Conservation (phyloP, 164 flowering plant species). For the Cinnamomum micranthum region DNA sequence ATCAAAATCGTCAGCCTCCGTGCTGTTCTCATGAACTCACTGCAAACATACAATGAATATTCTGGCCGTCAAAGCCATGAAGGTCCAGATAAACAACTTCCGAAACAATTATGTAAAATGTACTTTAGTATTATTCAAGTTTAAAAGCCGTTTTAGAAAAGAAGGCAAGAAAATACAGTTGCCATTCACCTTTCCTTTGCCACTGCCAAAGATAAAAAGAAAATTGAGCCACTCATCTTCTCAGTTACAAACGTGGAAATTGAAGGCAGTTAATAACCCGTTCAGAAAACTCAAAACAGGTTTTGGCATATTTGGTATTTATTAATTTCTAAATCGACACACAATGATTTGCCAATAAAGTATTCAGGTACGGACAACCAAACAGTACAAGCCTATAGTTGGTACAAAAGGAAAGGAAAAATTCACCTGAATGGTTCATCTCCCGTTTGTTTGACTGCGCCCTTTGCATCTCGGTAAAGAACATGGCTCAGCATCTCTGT, state of each 20-base stretch:
- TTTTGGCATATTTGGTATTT: neutral
- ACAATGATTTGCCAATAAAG: neutral
- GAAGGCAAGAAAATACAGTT: neutral
- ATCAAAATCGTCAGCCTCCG: conserved; percentile 58
- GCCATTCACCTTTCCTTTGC: neutral
- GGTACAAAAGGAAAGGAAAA: neutral
- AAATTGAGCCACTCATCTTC: neutral
- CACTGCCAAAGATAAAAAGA: neutral
- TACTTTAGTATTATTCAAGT: neutral
- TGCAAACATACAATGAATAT: conserved; percentile 28
- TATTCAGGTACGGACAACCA: neutral
- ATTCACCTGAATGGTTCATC: conserved; percentile 77
- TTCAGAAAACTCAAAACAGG: neutral
- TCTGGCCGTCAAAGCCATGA: neutral
- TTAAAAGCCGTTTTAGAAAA: neutral
- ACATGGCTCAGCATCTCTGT: conserved; percentile 43
- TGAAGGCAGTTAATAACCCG: neutral
- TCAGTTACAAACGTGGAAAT: neutral
- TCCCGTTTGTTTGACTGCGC: conserved; percentile 58
- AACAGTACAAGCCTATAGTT: neutral
- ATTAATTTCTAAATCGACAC: neutral
- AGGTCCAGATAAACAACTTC: neutral
- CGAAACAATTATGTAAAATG: neutral
- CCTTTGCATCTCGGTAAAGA: conserved; percentile 52
- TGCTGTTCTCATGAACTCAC: conserved; percentile 61